These are phyloP conservation scores for Citrullus colocynthis DNA, from an alignment of 306 rosid genomes.

Conservation along the genomic window DNA sequence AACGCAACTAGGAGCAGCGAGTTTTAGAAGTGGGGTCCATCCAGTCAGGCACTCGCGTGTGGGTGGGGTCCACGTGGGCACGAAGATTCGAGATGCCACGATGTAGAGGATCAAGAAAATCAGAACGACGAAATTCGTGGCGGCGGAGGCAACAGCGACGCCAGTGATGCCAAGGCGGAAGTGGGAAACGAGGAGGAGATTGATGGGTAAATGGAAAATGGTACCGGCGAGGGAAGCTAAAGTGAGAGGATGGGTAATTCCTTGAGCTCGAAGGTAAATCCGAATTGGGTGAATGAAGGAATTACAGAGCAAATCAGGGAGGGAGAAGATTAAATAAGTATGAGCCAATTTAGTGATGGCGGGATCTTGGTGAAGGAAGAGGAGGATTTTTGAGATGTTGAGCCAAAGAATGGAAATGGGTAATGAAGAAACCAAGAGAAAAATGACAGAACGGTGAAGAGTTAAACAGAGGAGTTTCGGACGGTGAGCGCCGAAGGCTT, in stretches of 20 bases:
- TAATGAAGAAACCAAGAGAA: constrained; percentile 40
- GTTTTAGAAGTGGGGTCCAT: constrained; percentile 46
- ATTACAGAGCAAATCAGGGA: constrained; percentile 77
- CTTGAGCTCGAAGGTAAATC: constrained; percentile 83
- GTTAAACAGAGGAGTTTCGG: constrained; percentile 60
- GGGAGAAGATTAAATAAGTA: constrained; percentile 38
- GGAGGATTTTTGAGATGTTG: constrained; percentile 40
- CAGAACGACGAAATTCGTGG: constrained; percentile 38
- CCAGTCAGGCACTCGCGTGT: constrained; percentile 51
- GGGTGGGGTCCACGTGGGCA: constrained; percentile 51
- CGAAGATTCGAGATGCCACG: constrained; percentile 27
- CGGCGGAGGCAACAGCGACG: constrained; percentile 65
- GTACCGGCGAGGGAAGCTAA: constrained; percentile 63
- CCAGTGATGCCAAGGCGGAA: constrained; percentile 44
- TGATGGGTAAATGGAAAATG: constrained; percentile 40
- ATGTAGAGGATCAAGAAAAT: constrained; percentile 22
- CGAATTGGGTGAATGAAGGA: constrained; percentile 77
- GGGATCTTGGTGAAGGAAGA: constrained; percentile 31
- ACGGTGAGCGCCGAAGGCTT: constrained; percentile 82
- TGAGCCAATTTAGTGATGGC: constrained; percentile 39
- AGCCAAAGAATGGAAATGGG: constrained; percentile 77
- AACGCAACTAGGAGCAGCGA: constrained; percentile 79
- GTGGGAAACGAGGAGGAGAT: constrained; percentile 18
- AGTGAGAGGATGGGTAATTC: constrained; percentile 57
- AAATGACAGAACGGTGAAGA: constrained; percentile 65